Percentiles rank a stretch among this genome's conserved stretches.
These are phyloP conservation scores for Poronia punctata DNA, from an alignment of 495 filamentous ascomycete genomes.

Conservation along the genomic window DNA sequence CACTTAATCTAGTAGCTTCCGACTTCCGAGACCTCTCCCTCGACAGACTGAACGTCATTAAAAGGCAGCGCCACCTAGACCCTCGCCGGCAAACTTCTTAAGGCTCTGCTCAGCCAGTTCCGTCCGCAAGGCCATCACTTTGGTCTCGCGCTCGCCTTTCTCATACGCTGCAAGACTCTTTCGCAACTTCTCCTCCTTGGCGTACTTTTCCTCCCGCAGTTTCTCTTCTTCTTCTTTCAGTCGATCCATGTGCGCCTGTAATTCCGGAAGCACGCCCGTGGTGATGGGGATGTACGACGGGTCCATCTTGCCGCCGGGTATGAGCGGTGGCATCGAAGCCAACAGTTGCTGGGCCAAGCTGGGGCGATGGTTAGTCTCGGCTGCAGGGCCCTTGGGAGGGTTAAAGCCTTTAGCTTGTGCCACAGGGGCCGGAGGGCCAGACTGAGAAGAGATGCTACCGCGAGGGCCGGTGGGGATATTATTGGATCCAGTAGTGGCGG, in stretches of 20 bases:
- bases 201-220: conserved; percentile 34
- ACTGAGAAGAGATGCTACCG: conserved; percentile 20
- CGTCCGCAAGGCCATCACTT: conserved; percentile 35
- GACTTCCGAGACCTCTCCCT: too few relatives aligned
- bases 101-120: conserved; percentile 38
- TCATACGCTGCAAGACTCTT: conserved; percentile 36
- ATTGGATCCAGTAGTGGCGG: conserved; percentile 21
- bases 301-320: conserved; percentile 40
- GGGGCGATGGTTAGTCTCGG: conserved; percentile 25
- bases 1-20: too few relatives aligned
- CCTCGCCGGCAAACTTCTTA: conserved; percentile 39
- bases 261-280: conserved; percentile 32
- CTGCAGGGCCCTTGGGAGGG: conserved; percentile 42
- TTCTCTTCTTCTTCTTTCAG: conserved; percentile 42
- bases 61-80: conserved; percentile 35
- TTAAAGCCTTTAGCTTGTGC: conserved; percentile 39
- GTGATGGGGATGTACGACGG: conserved; percentile 19
- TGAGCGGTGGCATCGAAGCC: conserved; percentile 31
- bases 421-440: conserved; percentile 18
- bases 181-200: conserved; percentile 39
- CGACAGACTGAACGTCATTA: too few relatives aligned
- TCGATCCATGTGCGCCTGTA: conserved; percentile 29
- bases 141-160: conserved; percentile 37
- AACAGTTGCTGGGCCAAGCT: conserved; percentile 36
- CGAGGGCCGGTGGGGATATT: conserved; percentile 41